These are phyloP conservation scores for Plasmodium fragile DNA, from an alignment of 169 alveolate species.

Conservation along the genomic window DNA sequence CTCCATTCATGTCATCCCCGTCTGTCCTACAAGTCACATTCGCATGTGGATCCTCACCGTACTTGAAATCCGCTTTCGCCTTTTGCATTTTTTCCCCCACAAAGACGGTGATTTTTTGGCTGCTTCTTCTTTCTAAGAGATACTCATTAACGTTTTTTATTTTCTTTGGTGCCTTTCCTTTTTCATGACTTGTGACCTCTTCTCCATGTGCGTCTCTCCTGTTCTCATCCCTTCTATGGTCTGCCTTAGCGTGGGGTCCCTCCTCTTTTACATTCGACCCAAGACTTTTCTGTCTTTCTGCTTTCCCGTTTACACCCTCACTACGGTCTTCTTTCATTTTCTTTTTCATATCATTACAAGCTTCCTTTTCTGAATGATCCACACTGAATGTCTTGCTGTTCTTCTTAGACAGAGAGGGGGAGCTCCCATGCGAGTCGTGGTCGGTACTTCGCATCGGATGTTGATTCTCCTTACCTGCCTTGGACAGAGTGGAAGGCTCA, in stretches of 20 bases:
- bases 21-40: neutral
- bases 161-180: constrained; percentile 10
- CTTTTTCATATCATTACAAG: neutral
- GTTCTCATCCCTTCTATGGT: neutral
- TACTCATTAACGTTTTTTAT: constrained; percentile 35
- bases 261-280: neutral
- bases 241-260: neutral
- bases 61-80: constrained; percentile 60
- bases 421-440: neutral
- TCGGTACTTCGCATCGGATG: neutral
- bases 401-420: neutral
- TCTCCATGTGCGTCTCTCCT: neutral
- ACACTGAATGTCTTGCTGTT: neutral
- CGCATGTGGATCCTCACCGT: constrained; percentile 45
- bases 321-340: neutral
- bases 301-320: neutral
- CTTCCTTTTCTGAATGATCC: neutral
- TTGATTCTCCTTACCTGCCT: neutral
- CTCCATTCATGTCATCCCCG: neutral
- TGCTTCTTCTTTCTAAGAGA: constrained; percentile 24
- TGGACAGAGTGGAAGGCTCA: neutral
- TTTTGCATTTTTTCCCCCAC: constrained; percentile 73
- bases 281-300: neutral
- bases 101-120: constrained; percentile 40
- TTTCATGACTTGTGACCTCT: neutral